Conservation (phyloP, 2,329 filamentous ascomycete genomes). For the Cladosporium sphaerospermum region DNA sequence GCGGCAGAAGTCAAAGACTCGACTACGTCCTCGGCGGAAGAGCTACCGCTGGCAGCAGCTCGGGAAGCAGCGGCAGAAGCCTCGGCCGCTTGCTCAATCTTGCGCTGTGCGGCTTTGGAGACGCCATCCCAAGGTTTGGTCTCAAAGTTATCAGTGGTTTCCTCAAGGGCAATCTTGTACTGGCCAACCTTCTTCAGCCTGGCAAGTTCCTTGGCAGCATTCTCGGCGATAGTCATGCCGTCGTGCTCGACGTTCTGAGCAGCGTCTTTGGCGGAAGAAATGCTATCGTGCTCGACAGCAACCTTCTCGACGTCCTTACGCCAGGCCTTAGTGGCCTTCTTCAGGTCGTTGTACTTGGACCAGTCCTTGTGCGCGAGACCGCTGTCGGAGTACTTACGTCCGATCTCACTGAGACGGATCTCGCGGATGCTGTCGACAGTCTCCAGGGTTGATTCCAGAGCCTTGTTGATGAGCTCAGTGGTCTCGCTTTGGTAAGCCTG, state of each 20-base stretch:
- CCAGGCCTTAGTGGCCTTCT: constrained; percentile 77
- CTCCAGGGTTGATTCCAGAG: constrained; percentile 72
- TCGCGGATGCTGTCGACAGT: constrained; percentile 78
- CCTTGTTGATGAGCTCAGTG: constrained; percentile 60
- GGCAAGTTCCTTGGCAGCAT: constrained; percentile 71
- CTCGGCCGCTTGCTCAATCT: constrained; percentile 29
- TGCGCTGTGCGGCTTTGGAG: constrained; percentile 38
- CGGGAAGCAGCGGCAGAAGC: constrained; percentile 27
- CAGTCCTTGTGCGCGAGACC: constrained; percentile 96
- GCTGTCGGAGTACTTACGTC: constrained; percentile 92
- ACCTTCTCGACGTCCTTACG: constrained; percentile 72
- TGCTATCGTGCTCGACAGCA: constrained; percentile 65
- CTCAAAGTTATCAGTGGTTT: constrained; percentile 73
- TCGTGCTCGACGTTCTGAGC: constrained; percentile 66
- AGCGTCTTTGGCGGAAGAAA: constrained; percentile 61
- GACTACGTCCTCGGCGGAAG: constrained; percentile 29
- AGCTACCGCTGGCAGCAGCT: constrained; percentile 29
- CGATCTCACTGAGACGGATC: constrained; percentile 81
- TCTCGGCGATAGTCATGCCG: constrained; percentile 73
- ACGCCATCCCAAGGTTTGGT: constrained; percentile 57
- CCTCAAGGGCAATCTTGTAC: constrained; percentile 74
- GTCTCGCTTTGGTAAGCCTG: constrained; percentile 65
- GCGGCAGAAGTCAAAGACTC: constrained; percentile 32
- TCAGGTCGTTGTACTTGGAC: constrained; percentile 87
- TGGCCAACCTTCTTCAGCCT: constrained; percentile 75